Evolutionary conservation across 345 rosid genomes (phyloP).

Genomic region (Balakata baccata): DNA sequence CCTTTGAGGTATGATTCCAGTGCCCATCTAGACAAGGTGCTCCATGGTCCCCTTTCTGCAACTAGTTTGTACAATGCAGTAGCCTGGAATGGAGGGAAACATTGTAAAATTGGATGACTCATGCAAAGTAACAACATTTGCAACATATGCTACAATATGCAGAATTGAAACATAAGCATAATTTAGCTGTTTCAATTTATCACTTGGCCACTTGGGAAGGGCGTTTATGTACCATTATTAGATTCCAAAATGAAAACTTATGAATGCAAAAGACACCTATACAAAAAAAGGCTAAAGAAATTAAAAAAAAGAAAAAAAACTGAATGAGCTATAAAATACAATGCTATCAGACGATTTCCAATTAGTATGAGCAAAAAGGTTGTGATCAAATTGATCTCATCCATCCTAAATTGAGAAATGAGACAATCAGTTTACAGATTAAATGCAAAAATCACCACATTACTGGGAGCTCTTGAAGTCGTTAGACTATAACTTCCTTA

Average conservation of each 20-base stretch:
- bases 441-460: not conserved
- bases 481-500: no score
- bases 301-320: not conserved
- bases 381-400: not conserved
- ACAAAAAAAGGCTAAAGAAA: not conserved
- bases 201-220: not conserved
- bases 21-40: slow-evolving; percentile 97
- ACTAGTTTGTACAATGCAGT: slow-evolving; percentile 86
- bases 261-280: no score
- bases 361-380: no score
- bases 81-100: slow-evolving; percentile 54
- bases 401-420: not conserved
- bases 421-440: not conserved
- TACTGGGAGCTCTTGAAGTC: not conserved
- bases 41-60: slow-evolving; percentile 99
- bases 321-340: no score
- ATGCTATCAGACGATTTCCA: no score
- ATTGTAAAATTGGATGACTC: not conserved
- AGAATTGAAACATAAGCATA: not conserved
- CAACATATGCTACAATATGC: not conserved
- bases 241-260: not conserved
- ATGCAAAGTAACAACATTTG: no score
- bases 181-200: not conserved
- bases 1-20: slow-evolving; percentile 93
- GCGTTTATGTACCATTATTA: not conserved